A percentile compares a stretch with the other conserved stretches of the same genome.
Conservation (phyloP, 2,329 filamentous ascomycete species). For the Cadophora gregata region DNA sequence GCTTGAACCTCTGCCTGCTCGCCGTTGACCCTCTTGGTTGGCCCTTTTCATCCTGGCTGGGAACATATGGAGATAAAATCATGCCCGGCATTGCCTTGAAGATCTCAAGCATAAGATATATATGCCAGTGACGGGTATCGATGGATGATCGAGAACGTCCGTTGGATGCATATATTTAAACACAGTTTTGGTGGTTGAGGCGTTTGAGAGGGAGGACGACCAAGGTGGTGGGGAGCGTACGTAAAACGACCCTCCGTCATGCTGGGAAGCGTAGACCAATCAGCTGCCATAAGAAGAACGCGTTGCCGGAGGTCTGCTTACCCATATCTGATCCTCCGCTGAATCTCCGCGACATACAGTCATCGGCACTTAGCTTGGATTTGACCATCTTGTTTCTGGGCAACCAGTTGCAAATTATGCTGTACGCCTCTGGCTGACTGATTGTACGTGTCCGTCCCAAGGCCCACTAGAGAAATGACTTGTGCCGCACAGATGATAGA, state of each 20-base stretch:
- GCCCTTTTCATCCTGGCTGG: neutral
- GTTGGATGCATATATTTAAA: neutral
- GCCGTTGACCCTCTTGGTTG: constrained; percentile 10
- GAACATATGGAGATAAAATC: neutral
- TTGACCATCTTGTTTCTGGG: neutral
- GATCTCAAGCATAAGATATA: neutral
- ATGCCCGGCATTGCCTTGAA: neutral
- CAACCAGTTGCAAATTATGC: neutral
- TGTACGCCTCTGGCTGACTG: neutral
- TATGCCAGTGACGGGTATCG: neutral
- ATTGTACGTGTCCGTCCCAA: neutral
- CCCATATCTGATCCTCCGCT: constrained; percentile 11
- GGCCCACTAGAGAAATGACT: too few species aligned
- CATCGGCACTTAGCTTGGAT: neutral
- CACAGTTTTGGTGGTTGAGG: neutral
- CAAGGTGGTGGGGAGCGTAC: neutral
- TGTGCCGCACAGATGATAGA: too few species aligned
- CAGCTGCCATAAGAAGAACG: neutral
- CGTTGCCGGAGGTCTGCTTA: neutral
- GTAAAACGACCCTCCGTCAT: neutral
- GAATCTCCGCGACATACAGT: constrained; percentile 4
- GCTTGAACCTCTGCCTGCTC: constrained; percentile 37
- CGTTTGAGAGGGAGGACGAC: neutral
- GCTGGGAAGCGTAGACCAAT: neutral
- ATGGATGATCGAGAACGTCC: neutral